Evolutionary conservation across 2,329 filamentous ascomycete species (phyloP).

Genomic region (Mycosphaerella arachidis): DNA sequence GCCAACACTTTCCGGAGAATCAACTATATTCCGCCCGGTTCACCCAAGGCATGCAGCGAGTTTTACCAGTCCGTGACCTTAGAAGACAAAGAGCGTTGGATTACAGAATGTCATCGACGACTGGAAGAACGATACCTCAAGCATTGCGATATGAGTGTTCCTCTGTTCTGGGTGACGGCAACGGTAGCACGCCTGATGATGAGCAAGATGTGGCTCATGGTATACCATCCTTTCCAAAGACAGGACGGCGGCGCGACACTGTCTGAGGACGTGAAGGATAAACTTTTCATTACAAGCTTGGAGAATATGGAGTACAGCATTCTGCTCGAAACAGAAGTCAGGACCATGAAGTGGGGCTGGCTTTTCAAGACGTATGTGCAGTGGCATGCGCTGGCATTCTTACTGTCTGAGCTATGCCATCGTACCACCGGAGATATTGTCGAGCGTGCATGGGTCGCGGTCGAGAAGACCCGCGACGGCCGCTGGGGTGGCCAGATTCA

Average conservation of each 20-base stretch:
- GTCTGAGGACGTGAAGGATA: conserved; percentile 60
- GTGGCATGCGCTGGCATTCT: conserved; percentile 61
- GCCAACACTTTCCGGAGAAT: conserved; percentile 45
- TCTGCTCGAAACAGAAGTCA: conserved; percentile 59
- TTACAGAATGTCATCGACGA: conserved; percentile 43
- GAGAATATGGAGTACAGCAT: conserved; percentile 70
- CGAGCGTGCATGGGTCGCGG: conserved; percentile 57
- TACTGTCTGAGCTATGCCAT: conserved; percentile 56
- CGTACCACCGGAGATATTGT: conserved; percentile 54
- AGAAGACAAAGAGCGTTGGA: conserved; percentile 48
- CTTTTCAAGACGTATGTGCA: conserved; percentile 61
- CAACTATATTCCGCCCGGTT: conserved; percentile 42
- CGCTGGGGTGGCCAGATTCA: conserved; percentile 37
- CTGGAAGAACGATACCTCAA: conserved; percentile 49
- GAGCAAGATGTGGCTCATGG: conserved; percentile 71
- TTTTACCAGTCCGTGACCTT: conserved; percentile 43
- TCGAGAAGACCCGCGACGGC: conserved; percentile 45
- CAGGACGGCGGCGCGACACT: conserved; percentile 54
- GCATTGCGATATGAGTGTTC: conserved; percentile 52
- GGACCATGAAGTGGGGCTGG: conserved; percentile 62
- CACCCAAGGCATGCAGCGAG: conserved; percentile 38
- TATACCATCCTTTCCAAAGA: conserved; percentile 69
- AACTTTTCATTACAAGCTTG: conserved; percentile 66
- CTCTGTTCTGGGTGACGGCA: conserved; percentile 64
- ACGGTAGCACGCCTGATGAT: conserved; percentile 67